A percentile compares a stretch with the other conserved stretches of the same genome.
Conservation (phyloP, 2,329 filamentous ascomycete species). For the Talaromyces sp. region DNA sequence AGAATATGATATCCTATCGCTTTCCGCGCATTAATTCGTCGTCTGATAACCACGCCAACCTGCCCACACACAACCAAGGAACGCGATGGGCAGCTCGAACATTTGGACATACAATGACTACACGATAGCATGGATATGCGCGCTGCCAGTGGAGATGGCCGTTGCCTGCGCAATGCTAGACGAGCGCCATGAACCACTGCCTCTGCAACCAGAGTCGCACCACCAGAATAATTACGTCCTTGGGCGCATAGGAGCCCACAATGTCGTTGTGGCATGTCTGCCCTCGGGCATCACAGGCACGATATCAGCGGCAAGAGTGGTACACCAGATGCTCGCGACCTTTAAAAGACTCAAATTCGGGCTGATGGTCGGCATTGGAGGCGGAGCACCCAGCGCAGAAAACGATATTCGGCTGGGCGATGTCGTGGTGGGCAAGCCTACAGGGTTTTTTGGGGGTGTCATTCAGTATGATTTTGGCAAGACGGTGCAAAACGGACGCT, state of each 20-base stretch:
- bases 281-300: constrained; percentile 15
- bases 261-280: constrained; percentile 18
- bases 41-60: not conserved
- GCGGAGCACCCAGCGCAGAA: constrained; percentile 14
- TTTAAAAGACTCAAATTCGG: constrained; percentile 14
- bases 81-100: not conserved
- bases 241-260: constrained; percentile 10
- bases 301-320: constrained; percentile 14
- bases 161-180: constrained; percentile 3
- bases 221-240: constrained; percentile 2
- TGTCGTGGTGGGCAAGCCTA: constrained; percentile 16
- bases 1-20: not conserved
- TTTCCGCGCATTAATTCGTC: not conserved
- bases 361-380: constrained; percentile 18
- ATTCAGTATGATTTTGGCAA: constrained; percentile 17
- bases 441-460: constrained; percentile 7
- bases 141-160: constrained; percentile 6
- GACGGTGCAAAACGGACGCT: constrained; percentile 2
- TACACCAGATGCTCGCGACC: constrained; percentile 15
- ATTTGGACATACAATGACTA: not conserved
- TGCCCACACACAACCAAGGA: not conserved
- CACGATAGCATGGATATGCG: constrained; percentile 2
- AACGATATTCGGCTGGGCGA: constrained; percentile 12
- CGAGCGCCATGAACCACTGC: constrained; percentile 1
- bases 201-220: not conserved